phyloP scores from a whole-genome alignment of 352 stramenopile species.

The Phytopythium oedochilum region DNA sequence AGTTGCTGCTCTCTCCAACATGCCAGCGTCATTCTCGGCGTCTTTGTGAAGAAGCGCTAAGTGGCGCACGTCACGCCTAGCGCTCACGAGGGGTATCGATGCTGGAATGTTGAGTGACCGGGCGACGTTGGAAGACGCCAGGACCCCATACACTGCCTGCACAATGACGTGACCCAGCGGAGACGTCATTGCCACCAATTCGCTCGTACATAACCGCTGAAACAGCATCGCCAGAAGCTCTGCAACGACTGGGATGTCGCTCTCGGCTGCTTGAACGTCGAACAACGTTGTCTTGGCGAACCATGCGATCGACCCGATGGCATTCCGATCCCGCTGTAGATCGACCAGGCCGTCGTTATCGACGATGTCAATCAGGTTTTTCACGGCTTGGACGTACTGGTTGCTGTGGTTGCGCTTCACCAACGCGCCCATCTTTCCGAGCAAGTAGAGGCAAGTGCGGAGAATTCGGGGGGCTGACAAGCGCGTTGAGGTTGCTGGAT shows the following conservation, averaged over 20 bases:
- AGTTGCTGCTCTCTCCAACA: neutral
- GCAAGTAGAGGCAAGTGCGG: constrained; percentile 33
- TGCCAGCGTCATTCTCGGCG: neutral
- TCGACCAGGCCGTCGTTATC: constrained; percentile 5
- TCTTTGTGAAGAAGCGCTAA: constrained; percentile 1
- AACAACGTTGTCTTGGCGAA: constrained; percentile 35
- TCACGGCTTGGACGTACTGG: constrained; percentile 46
- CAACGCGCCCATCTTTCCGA: constrained; percentile 26
- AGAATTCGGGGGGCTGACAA: constrained; percentile 12
- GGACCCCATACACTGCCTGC: neutral
- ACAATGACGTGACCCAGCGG: neutral
- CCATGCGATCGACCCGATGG: constrained; percentile 18
- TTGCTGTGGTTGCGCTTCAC: constrained; percentile 57
- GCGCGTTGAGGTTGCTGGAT: neutral
- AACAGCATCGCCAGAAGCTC: constrained; percentile 32
- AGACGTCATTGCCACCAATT: neutral
- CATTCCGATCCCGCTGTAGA: constrained; percentile 1
- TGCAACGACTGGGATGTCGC: constrained; percentile 38
- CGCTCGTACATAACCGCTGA: constrained; percentile 27
- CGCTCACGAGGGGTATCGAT: neutral
- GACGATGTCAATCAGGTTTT: constrained; percentile 35
- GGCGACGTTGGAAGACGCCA: neutral
- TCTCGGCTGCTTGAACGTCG: constrained; percentile 38
- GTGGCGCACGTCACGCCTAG: neutral
- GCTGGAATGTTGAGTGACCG: neutral